A percentile compares a stretch with the other conserved stretches of the same genome.
Conservation (phyloP, 2,329 filamentous ascomycete genomes). For the Corniculantispora saksenae region DNA sequence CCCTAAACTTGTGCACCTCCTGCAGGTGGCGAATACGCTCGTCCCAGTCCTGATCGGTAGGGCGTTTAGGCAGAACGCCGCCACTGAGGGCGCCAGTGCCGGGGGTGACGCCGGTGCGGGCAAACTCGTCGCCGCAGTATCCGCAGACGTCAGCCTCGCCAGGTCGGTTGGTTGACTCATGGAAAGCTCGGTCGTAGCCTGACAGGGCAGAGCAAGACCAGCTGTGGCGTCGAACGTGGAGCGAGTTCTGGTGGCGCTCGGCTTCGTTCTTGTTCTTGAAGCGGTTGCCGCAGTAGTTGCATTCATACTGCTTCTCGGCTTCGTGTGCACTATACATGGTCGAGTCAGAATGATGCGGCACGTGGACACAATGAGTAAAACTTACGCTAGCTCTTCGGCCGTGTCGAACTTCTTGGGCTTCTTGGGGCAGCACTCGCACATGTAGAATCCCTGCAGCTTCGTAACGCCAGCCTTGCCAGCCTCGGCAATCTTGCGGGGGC, state of each 20-base stretch:
- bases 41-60: slow-evolving; percentile 87
- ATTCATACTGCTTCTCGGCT: slow-evolving; percentile 95
- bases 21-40: slow-evolving; percentile 83
- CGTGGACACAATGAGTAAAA: slow-evolving; percentile 20
- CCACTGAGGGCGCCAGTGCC: slow-evolving; percentile 34
- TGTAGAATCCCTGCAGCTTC: slow-evolving; percentile 56
- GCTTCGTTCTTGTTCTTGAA: slow-evolving; percentile 99
- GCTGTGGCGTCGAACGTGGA: slow-evolving; percentile 88
- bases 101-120: slow-evolving; percentile 47
- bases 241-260: slow-evolving; percentile 91
- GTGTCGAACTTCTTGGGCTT: slow-evolving; percentile 95
- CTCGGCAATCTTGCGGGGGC: slow-evolving; percentile 54
- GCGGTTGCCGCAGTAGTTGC: slow-evolving; percentile 86
- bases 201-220: slow-evolving; percentile 94
- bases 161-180: slow-evolving; percentile 70
- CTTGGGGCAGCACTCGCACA: slow-evolving; percentile 95
- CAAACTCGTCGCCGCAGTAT: slow-evolving; percentile 92
- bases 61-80: slow-evolving; percentile 41
- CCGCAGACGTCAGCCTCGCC: slow-evolving; percentile 80
- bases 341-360: slow-evolving; percentile 20
- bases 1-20: slow-evolving; percentile 91
- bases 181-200: slow-evolving; percentile 79
- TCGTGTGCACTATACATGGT: slow-evolving; percentile 69
- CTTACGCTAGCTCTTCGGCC: slow-evolving; percentile 79
- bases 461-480: slow-evolving; percentile 47